Conservation (phyloP, 169 alveolate species). For the Perkinsus chesapeaki region DNA sequence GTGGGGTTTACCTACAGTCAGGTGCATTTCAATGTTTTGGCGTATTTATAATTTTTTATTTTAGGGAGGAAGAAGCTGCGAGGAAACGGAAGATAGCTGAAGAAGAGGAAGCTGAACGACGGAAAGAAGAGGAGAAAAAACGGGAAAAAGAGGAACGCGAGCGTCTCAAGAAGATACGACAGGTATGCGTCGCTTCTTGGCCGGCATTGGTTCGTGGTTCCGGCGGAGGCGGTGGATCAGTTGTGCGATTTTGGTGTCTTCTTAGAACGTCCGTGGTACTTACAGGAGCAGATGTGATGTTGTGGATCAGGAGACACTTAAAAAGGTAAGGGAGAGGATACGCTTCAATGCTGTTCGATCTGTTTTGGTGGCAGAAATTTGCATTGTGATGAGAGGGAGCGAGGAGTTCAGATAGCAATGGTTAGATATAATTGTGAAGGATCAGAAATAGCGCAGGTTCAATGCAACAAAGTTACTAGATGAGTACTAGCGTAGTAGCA, state of each 20-base stretch:
- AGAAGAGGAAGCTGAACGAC: conserved; percentile 11
- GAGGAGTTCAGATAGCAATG: too few relatives aligned
- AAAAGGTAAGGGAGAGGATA: too few relatives aligned
- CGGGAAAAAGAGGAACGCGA: conserved; percentile 39
- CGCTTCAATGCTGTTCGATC: too few relatives aligned
- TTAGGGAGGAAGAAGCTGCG: not conserved
- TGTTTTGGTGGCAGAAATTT: too few relatives aligned
- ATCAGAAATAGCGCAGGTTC: too few relatives aligned
- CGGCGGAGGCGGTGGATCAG: not conserved
- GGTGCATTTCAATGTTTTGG: too few relatives aligned
- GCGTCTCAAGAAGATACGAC: conserved; percentile 12
- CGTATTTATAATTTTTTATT: not conserved
- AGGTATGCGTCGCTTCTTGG: not conserved
- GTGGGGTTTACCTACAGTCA: too few relatives aligned
- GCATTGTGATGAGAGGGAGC: not conserved
- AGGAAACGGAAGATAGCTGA: not conserved
- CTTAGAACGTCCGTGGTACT: not conserved
- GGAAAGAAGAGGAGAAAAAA: conserved; percentile 44
- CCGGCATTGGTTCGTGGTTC: not conserved
- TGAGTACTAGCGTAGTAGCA: not conserved
- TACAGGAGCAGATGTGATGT: not conserved
- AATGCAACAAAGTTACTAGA: too few relatives aligned
- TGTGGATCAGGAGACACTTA: not conserved
- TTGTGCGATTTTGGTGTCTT: not conserved
- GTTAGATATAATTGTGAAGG: too few relatives aligned